Percentiles rank a stretch among this genome's conserved stretches.
These are phyloP conservation scores for Pseudocercospora crystallina DNA, from an alignment of 2,329 filamentous ascomycete genomes.

Conservation along the genomic window DNA sequence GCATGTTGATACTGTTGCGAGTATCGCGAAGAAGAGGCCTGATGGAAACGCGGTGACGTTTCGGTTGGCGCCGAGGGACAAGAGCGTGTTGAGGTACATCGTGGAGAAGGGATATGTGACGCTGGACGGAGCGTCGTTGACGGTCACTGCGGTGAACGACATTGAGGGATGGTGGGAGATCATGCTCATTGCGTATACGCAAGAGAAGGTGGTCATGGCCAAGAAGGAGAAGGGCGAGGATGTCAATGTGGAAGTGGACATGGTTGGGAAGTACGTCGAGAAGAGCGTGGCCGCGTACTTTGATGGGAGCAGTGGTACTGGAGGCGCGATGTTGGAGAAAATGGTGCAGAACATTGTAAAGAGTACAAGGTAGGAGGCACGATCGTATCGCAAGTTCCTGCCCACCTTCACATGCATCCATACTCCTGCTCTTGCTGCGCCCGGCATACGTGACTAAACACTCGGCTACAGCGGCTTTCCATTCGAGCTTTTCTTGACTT, in stretches of 20 bases:
- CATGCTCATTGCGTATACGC: constrained; percentile 96
- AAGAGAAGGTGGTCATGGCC: constrained; percentile 83
- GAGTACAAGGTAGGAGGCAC: constrained; percentile 10
- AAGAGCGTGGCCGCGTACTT: constrained; percentile 87
- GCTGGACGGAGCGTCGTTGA: constrained; percentile 91
- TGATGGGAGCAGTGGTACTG: constrained; percentile 52
- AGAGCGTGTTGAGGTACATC: constrained; percentile 74
- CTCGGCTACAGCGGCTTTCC: too few species aligned
- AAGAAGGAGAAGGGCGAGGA: constrained; percentile 75
- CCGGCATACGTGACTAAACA: too few species aligned
- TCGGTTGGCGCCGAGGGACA: constrained; percentile 71
- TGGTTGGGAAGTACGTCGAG: constrained; percentile 81
- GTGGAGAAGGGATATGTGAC: constrained; percentile 97
- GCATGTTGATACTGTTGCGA: constrained; percentile 88
- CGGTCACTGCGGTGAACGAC: constrained; percentile 83
- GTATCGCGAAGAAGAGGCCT: constrained; percentile 67
- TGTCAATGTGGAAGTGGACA: constrained; percentile 92
- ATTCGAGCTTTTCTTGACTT: too few species aligned
- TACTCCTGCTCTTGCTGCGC: too few species aligned
- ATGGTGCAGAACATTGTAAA: constrained; percentile 65
- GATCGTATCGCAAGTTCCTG: too few species aligned
- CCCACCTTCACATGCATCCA: too few species aligned
- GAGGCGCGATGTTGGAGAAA: constrained; percentile 52
- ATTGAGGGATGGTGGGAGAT: constrained; percentile 86
- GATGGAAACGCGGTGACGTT: constrained; percentile 92